Base-by-base conservation (phyloP, 257 asterid species). In the Salvia miltiorrhiza region DNA sequence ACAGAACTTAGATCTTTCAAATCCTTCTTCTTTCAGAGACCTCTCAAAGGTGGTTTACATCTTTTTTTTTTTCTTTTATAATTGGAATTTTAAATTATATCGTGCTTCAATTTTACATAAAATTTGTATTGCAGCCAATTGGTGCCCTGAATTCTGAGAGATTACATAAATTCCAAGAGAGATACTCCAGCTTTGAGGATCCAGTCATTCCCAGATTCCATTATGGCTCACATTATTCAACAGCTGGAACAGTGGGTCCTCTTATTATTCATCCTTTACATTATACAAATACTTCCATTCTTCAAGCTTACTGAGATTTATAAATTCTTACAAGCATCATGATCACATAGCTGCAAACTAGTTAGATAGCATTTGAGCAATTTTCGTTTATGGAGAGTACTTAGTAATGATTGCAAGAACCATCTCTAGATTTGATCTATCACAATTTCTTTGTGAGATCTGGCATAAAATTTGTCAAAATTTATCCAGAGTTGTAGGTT, bases 201-300 rank as follows among this genome's bases (percentile, higher is more conserved):
- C 97, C 97, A 50, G 81, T 87, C 81, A 93, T 93, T 74, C 99
- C 99, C 57, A 90, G 91, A 79, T 93, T 93, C 73, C 99, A 88
- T 82, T 93, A 90, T 75, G 99, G 99, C 67, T 93, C 99, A 66
- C 99, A 93, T 83, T 93, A 93, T 72, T 93, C 99, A 77, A 93
- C 95, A 78, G 97, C 99, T 73, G 99, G 97, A 87, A 86, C 92
- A 63, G 99, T 93, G 86, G 63, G 90, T 78, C 74, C 69, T 74
- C 76, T 43, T 24, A 2, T 63, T 71, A 44, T 28, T 73, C 44
- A 68, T 62, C 24, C 11, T 71, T 58, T 69, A 48, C 24, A 16
- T 76, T 24, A 69, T 41, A 55, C 50, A 63, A 57, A 64, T 56
- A 39, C 19, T 63, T 44, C 20, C 43, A 23, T 60, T 21, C 74